A percentile compares a stretch with the other conserved stretches of the same genome.
Evolutionary conservation across 108 stramenopile species (phyloP).

Genomic region (Cyclotella baltica): DNA sequence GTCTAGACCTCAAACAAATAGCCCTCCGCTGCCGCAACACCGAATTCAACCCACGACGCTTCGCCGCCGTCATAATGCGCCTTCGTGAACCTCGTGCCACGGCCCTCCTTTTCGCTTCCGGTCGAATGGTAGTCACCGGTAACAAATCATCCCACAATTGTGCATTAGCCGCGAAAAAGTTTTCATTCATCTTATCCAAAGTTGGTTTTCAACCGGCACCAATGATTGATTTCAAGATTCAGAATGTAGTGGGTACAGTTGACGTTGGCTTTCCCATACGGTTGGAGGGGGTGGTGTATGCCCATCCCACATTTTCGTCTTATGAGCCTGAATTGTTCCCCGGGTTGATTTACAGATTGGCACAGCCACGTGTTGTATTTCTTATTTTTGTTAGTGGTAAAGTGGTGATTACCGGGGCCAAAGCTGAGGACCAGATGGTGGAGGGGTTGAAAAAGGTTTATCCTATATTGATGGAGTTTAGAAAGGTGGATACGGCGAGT

Average conservation of each 20-base stretch:
- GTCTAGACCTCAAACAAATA: conserved; percentile 93
- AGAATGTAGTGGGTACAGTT: conserved; percentile 97
- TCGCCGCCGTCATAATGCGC: conserved; percentile 94
- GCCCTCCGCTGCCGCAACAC: conserved; percentile 96
- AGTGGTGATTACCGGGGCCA: conserved; percentile 92
- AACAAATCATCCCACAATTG: conserved; percentile 90
- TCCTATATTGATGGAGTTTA: conserved; percentile 83
- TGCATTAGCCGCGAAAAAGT: conserved; percentile 84
- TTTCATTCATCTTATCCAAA: conserved; percentile 86
- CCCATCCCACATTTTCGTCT: conserved; percentile 87
- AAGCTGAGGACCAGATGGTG: conserved; percentile 77
- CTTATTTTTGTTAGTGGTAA: conserved; percentile 97
- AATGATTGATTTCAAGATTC: conserved; percentile 89
- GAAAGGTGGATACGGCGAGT: conserved; percentile 59
- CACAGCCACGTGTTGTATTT: conserved; percentile 90
- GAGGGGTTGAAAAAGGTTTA: conserved; percentile 77
- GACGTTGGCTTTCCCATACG: conserved; percentile 97
- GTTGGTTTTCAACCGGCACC: conserved; percentile 79
- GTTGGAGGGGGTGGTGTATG: conserved; percentile 95
- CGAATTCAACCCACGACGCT: conserved; percentile 98
- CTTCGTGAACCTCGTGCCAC: conserved; percentile 95
- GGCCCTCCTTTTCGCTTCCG: conserved; percentile 95
- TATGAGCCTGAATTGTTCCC: conserved; percentile 99
- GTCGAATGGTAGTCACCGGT: conserved; percentile 96
- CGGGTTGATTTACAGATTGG: conserved; percentile 96